phyloP scores from a whole-genome alignment of 805 yeast genomes.

The Nakazawaea molendinolei region DNA sequence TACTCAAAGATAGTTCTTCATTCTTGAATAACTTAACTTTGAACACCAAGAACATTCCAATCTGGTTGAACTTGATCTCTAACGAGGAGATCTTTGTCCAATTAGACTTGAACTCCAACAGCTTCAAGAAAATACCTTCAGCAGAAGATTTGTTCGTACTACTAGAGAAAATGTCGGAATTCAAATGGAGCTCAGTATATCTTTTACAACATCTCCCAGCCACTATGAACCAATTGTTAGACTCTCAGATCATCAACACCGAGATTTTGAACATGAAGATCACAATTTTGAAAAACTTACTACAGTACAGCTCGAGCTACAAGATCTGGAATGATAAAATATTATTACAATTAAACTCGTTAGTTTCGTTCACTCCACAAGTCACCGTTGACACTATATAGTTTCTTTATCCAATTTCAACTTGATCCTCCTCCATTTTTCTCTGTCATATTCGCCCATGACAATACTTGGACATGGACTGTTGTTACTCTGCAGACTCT shows the following conservation, averaged over 20 bases:
- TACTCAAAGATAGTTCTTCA: background rate
- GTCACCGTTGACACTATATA: background rate
- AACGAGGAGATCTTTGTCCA: constrained; percentile 1
- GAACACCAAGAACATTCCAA: background rate
- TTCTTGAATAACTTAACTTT: constrained; percentile 1
- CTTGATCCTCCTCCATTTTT: constrained; percentile 54
- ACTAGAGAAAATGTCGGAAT: background rate
- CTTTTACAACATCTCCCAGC: constrained; percentile 1
- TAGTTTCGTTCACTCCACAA: constrained; percentile 5
- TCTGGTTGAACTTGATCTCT: constrained; percentile 1
- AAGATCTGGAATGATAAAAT: constrained; percentile 1
- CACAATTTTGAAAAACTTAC: constrained; percentile 2
- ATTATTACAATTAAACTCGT: background rate
- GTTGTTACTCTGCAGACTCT: constrained; percentile 13
- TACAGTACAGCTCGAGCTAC: background rate
- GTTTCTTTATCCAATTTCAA: constrained; percentile 13
- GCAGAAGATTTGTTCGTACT: background rate
- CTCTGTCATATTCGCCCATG: constrained; percentile 59
- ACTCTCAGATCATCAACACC: background rate
- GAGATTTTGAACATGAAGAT: constrained; percentile 3
- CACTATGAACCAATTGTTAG: constrained; percentile 8
- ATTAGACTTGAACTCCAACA: background rate
- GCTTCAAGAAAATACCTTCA: constrained; percentile 3
- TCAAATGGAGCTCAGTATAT: constrained; percentile 1
- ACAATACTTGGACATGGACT: constrained; percentile 49